phyloP scores from a whole-genome alignment of 495 filamentous ascomycete genomes.

The Podospora pseudopauciseta region DNA sequence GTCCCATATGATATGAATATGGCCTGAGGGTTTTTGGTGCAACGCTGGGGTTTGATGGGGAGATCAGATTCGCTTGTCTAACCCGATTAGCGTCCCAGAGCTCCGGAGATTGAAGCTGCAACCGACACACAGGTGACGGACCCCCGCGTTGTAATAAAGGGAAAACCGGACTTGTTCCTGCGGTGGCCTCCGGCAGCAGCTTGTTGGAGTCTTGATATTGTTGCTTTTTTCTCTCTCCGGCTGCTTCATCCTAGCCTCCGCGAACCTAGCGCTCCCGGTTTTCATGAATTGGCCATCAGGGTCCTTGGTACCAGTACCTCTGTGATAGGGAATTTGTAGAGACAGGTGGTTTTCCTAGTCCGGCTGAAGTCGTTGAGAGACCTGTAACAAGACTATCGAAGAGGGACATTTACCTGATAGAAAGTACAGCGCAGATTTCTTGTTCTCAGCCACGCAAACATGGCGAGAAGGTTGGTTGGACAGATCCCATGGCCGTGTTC shows the following conservation, averaged over 20 bases:
- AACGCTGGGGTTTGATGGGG: slow-evolving; percentile 3
- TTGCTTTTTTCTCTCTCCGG: slow-evolving; percentile 8
- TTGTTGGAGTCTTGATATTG: background rate
- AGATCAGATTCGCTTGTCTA: background rate
- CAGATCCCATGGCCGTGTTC: background rate
- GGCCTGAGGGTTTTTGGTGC: background rate
- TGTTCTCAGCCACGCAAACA: background rate
- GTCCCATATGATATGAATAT: background rate
- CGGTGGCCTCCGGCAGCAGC: background rate
- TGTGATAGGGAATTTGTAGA: background rate
- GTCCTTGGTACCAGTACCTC: background rate
- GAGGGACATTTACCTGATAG: background rate
- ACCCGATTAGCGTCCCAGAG: slow-evolving; percentile 4
- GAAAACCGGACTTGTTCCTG: background rate
- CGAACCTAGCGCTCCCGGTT: slow-evolving; percentile 6
- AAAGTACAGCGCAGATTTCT: background rate
- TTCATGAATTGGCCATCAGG: background rate
- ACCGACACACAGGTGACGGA: background rate
- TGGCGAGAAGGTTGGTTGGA: background rate
- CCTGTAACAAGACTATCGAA: too few species aligned
- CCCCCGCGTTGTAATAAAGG: background rate
- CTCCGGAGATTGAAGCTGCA: background rate
- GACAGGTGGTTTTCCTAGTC: background rate
- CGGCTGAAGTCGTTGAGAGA: too few species aligned
- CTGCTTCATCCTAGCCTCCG: slow-evolving; percentile 12